phyloP scores from a whole-genome alignment of 805 yeast genomes.

The Starmerella floris region DNA sequence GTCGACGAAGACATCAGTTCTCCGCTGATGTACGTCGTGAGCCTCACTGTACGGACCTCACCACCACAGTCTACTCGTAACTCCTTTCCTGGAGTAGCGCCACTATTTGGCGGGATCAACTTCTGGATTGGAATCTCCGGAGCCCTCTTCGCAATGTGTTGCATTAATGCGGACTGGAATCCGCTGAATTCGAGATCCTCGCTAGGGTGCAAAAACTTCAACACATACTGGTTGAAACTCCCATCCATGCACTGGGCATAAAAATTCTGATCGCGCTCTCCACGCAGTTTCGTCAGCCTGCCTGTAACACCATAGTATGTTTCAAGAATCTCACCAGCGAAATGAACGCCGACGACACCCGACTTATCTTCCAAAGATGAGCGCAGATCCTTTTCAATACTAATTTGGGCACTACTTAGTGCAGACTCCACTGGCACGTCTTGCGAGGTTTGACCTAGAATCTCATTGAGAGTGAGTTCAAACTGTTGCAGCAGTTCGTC shows the following conservation, averaged over 20 bases:
- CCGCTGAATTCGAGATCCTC: conserved; percentile 8
- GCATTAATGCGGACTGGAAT: conserved; percentile 7
- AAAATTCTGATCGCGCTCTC: conserved; percentile 13
- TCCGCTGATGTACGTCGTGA: conserved; percentile 8
- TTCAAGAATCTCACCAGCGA: conserved; percentile 2
- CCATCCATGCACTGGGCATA: neutral
- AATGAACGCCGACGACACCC: neutral
- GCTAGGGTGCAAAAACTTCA: conserved; percentile 14
- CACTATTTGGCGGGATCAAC: neutral
- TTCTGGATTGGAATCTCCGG: conserved; percentile 10
- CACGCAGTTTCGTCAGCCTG: conserved; percentile 1
- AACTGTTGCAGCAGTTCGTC: conserved; percentile 3
- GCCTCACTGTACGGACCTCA: conserved; percentile 4
- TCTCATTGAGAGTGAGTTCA: neutral
- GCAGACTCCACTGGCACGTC: neutral
- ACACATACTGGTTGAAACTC: neutral
- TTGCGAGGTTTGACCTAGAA: neutral
- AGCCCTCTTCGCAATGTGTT: conserved; percentile 1
- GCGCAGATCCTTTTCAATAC: neutral
- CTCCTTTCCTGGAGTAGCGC: neutral
- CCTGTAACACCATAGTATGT: conserved; percentile 1
- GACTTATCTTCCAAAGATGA: neutral
- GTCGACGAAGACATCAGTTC: conserved; percentile 1
- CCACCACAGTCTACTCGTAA: conserved; percentile 1
- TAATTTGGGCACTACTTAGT: neutral